Evolutionary conservation across 805 yeast genomes (phyloP).

Genomic region (Candida coleopterorum): DNA sequence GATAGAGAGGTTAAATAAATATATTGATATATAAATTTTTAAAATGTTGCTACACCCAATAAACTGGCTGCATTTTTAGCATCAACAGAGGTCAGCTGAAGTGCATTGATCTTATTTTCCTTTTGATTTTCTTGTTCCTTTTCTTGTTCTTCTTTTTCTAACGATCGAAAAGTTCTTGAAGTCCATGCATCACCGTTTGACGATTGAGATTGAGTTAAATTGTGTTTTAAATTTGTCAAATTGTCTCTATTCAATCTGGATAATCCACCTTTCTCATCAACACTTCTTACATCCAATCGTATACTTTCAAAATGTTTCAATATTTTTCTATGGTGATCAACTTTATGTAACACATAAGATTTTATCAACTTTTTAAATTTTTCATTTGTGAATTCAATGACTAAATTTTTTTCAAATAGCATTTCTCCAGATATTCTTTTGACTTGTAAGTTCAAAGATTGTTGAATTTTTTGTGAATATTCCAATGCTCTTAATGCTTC

Average conservation of each 20-base stretch:
- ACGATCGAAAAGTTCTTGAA: slow-evolving; percentile 36
- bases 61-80: slow-evolving; percentile 81
- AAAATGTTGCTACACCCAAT: slow-evolving; percentile 73
- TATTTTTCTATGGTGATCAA: slow-evolving; percentile 82
- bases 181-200: slow-evolving; percentile 41
- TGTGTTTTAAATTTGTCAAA: slow-evolving; percentile 42
- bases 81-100: slow-evolving; percentile 40
- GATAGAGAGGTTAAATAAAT: too few relatives aligned
- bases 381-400: slow-evolving; percentile 53
- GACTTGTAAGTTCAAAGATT: slow-evolving; percentile 69
- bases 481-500: slow-evolving; percentile 81
- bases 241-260: slow-evolving; percentile 76
- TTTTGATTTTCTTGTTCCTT: slow-evolving; percentile 13
- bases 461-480: slow-evolving; percentile 71
- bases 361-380: slow-evolving; percentile 53
- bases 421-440: slow-evolving; percentile 82
- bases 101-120: slow-evolving; percentile 12
- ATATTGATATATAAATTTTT: slow-evolving; percentile 5
- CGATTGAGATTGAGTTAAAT: slow-evolving; percentile 39
- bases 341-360: slow-evolving; percentile 59
- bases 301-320: slow-evolving; percentile 67
- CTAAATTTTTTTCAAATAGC: slow-evolving; percentile 64
- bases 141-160: slow-evolving; percentile 24
- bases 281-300: slow-evolving; percentile 66
- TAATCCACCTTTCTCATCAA: slow-evolving; percentile 75